Conservation (phyloP, 495 filamentous ascomycete genomes). For the Penicillium salamii region DNA sequence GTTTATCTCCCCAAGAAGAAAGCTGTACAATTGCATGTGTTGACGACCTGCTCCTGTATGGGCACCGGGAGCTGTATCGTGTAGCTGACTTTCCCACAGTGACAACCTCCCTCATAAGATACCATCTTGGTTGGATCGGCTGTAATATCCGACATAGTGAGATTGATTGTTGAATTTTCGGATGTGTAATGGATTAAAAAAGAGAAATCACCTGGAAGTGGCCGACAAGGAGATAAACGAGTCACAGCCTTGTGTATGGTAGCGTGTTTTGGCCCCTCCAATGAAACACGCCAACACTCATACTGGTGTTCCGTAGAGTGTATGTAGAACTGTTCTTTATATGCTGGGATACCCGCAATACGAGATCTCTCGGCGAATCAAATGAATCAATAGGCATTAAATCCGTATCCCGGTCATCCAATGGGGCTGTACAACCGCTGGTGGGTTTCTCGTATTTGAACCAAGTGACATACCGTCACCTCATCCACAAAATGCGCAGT, state of each 20-base stretch:
- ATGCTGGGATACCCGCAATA: no score
- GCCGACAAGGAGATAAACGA: not conserved
- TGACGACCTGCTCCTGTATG: not conserved
- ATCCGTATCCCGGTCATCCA: not conserved
- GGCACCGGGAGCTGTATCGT: not conserved
- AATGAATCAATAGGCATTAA: not conserved
- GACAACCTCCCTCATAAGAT: conserved; percentile 5
- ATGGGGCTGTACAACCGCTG: not conserved
- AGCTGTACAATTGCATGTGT: conserved; percentile 1
- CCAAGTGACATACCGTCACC: not conserved
- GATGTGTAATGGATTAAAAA: not conserved
- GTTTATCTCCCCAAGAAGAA: not conserved
- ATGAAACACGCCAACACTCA: not conserved
- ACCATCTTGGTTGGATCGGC: not conserved
- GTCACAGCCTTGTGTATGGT: not conserved
- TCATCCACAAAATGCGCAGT: not conserved
- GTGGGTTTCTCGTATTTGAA: not conserved
- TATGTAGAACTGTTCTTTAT: not conserved
- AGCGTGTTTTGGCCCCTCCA: not conserved
- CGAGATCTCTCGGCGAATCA: no score
- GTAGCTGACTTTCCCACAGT: conserved; percentile 1
- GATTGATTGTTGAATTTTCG: not conserved
- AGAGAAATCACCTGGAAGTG: not conserved
- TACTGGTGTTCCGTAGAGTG: no score
- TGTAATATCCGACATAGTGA: not conserved